Evolutionary conservation across 495 filamentous ascomycete genomes (phyloP), one percentile per base, ranked within the genome.

Genomic region (Hypoxylon perforatum): DNA sequence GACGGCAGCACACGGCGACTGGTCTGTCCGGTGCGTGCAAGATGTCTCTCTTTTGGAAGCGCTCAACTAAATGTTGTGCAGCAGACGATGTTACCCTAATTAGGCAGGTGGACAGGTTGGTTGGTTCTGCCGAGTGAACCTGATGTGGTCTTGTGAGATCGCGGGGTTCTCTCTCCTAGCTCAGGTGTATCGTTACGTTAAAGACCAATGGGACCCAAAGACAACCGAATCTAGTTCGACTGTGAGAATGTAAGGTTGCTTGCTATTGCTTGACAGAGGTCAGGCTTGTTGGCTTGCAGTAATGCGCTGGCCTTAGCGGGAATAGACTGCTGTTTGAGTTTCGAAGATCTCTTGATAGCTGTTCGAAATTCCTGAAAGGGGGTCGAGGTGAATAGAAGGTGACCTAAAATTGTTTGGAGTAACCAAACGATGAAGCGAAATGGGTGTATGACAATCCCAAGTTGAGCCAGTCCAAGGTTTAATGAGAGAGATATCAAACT

Each of bases 181-280:
- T 14, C 50, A 69, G 45, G 61, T 69, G 66, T 69, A 69, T 69
- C 66, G 66, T 69, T 69, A 69, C 66, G 50, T 69, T 49, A 35
- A 42, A 61, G 61, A 57, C 51, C 61, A 56, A 47, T 61, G 36
- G 21, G 25, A 41, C 47, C 46, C 10, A 59, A 28, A 30, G 15
- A 54, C 35, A 23, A 38, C 28, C 45, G 46, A 65, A 52, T 56
- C 39, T 22, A 61, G 66, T 51, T 36, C 23, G 45, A 52, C 30
- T 61, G 56, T 36, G 41, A 44, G 41, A 65, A 65, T 51, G 61
- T 52, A 65, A 69, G 56, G 66, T 69, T 69, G 61, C 61, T 69
- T 69, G 61, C 61, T 48, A 41, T 64, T 56, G 47, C 44, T 49
- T 33, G 51, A 63, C 55, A 46, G 59, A 50, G 47, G 38, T 10